Base-by-base conservation (phyloP, 768 basidiomycete genomes). In the Boletales sp. region DNA sequence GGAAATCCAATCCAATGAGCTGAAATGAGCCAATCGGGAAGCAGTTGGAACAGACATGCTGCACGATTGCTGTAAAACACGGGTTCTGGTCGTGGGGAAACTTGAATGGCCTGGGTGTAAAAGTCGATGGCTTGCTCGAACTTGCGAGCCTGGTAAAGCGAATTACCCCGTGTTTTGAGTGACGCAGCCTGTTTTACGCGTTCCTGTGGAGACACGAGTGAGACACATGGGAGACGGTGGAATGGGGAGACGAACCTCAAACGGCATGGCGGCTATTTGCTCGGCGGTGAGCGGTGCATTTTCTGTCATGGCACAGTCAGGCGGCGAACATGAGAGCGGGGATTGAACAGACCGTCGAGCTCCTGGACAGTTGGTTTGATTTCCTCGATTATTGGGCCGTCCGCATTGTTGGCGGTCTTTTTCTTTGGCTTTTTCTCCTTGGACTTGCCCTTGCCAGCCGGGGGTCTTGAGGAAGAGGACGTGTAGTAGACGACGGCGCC, bases 11-110 rank as follows among this genome's bases (percentile, higher is more conserved):
- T 18, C 7, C 15, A 8, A 19, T 45, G 30, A 34, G 41, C 12
- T 31, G 12, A 31, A 37, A 45, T 18, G 25, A 45, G 21, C 8
- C 5, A 28, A 31, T 25, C 19, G 30, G 18, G 19, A 21, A 30
- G 11, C 11, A 34, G 4, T 12, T 21, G 31, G 15, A 18, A 60
- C 86, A 49, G 51, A 92, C 95, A 97, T 54, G 96, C 96, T 36
- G 95, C 96, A 45, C 96, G 86, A 70, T 99, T 99, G 70, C 90
- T 91, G 79, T 84, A 97, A 73, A 87, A 99, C 31, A 97, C 91
- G 28, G 96, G 86, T 62, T 95, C 92, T 8, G 85, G 82, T 65
- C 82, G 84, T 8, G 88, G 84, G 5, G 88, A 75, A 17, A 87
- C 75, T 41, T 78, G 74, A 54, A 91, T 90, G 34, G 89, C 89